Evolutionary conservation across 306 rosid species (phyloP), one percentile per base, ranked within the genome.

Genomic region (Amphicarpaea edgeworthii): DNA sequence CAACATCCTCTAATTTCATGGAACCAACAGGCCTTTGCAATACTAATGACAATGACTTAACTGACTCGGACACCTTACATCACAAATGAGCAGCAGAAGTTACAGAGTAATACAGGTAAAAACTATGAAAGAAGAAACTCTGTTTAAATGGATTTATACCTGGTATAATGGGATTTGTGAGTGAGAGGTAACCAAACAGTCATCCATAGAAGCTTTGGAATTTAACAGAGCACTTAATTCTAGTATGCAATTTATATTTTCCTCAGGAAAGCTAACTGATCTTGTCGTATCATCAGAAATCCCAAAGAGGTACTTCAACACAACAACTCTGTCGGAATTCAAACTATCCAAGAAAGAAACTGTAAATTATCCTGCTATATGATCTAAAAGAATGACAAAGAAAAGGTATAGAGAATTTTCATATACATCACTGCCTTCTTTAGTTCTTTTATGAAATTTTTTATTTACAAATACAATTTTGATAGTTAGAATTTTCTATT

Each of bases 291-390:
- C 91, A 73, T 90, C 93, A 54, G 88, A 75, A 77, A 90, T 67
- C 77, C 97, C 99, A 86, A 88, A 95, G 82, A 95, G 92, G 84
- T 80, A 82, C 77, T 88, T 95, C 89, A 95, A 77, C 2, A 76
- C 82, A 40, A 72, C 83, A 78, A 92, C 91, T 85, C 89, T 88
- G 84, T 90, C 89, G 72, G 86, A 68, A 79, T 85, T 74, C 89
- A 92, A 89, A 81, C 96, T 89, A 82, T 76, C 79, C 87, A 86
- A 85, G 76, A 85, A 75, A 82, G 58, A 83, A 87, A 83, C 62
- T 12, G 75, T 87, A 41, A 91, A 79, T 82, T 55, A 61, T 50
- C 73, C 66, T 40, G 74, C 78, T 41, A 81, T 28, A 78, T 24
- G 14, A 34, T 51, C 68, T 70, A 64, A 77, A 61, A 55, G 21